These are phyloP conservation scores for Metarhizium guizhouense DNA, from an alignment of 2,329 filamentous ascomycete species.

Conservation along the genomic window DNA sequence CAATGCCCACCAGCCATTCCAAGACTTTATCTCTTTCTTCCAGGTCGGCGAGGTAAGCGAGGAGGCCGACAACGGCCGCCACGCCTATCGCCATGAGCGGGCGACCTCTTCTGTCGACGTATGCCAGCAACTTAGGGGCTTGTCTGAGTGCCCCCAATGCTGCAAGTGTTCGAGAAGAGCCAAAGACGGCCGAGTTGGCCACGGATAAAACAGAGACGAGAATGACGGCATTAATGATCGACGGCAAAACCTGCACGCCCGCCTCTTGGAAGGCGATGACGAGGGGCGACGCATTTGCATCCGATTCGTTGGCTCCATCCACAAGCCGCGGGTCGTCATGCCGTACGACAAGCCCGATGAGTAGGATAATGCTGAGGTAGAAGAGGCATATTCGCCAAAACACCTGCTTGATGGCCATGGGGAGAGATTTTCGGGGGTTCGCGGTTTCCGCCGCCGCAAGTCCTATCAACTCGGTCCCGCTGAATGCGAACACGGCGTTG, in stretches of 20 bases:
- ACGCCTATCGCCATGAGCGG: conserved; percentile 60
- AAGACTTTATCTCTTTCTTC: conserved; percentile 52
- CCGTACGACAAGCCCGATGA: conserved; percentile 14
- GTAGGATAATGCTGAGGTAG: conserved; percentile 13
- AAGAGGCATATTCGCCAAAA: conserved; percentile 16
- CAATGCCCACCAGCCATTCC: conserved; percentile 68
- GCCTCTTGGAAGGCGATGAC: conserved; percentile 9
- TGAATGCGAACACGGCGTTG: conserved; percentile 12
- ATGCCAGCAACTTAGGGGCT: conserved; percentile 28
- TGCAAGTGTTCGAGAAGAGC: conserved; percentile 76
- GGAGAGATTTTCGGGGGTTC: conserved; percentile 15
- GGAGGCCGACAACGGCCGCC: conserved; percentile 54
- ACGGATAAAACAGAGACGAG: conserved; percentile 42
- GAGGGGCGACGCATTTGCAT: conserved; percentile 7
- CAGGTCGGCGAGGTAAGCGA: conserved; percentile 61
- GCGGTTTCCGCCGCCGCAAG: conserved; percentile 15
- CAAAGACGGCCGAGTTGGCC: conserved; percentile 78
- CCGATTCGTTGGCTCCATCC: background rate
- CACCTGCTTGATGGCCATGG: conserved; percentile 15
- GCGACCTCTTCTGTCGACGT: conserved; percentile 69
- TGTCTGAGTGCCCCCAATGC: conserved; percentile 76
- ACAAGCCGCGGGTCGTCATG: conserved; percentile 12
- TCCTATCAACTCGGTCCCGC: conserved; percentile 15
- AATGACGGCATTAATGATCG: conserved; percentile 48
- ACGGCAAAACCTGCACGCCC: conserved; percentile 6